Evolutionary conservation across 495 filamentous ascomycete genomes (phyloP).

Genomic region (Aspergillus incahuasiensis): DNA sequence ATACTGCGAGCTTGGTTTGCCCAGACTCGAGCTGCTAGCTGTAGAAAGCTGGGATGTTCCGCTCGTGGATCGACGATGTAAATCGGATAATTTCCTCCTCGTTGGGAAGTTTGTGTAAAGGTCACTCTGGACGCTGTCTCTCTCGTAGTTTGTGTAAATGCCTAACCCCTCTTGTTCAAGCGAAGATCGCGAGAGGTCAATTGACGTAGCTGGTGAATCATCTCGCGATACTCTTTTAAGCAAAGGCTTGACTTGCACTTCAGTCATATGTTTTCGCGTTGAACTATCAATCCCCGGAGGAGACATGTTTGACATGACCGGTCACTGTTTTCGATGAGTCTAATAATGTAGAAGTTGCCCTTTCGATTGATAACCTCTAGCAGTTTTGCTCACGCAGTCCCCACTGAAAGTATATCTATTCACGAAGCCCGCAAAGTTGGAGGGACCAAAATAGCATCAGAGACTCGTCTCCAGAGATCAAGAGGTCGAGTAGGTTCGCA

Average conservation of each 20-base stretch:
- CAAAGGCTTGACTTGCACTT: constrained; percentile 53
- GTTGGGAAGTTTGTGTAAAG: constrained; percentile 21
- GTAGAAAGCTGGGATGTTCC: constrained; percentile 52
- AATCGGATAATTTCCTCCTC: constrained; percentile 32
- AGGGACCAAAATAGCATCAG: neutral
- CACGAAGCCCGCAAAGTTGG: neutral
- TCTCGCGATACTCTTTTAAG: constrained; percentile 51
- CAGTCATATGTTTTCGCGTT: constrained; percentile 27
- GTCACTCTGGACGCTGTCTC: constrained; percentile 28
- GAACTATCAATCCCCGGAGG: constrained; percentile 9
- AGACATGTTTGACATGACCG: constrained; percentile 9
- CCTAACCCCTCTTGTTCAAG: constrained; percentile 55
- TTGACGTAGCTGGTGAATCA: constrained; percentile 38
- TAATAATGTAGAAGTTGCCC: too few relatives aligned
- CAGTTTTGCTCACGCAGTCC: too few relatives aligned
- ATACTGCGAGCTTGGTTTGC: constrained; percentile 48
- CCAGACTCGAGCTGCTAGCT: constrained; percentile 44
- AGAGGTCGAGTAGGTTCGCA: too few relatives aligned
- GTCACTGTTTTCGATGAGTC: too few relatives aligned
- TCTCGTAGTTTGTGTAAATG: constrained; percentile 48
- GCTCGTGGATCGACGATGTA: constrained; percentile 53
- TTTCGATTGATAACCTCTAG: too few relatives aligned
- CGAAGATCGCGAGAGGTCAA: constrained; percentile 52
- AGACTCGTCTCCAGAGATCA: too few relatives aligned
- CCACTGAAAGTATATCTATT: neutral